Evolutionary conservation across 1,284 basidiomycete species (phyloP), one percentile per base, ranked within the genome.

Genomic region (Puccinia hordei): DNA sequence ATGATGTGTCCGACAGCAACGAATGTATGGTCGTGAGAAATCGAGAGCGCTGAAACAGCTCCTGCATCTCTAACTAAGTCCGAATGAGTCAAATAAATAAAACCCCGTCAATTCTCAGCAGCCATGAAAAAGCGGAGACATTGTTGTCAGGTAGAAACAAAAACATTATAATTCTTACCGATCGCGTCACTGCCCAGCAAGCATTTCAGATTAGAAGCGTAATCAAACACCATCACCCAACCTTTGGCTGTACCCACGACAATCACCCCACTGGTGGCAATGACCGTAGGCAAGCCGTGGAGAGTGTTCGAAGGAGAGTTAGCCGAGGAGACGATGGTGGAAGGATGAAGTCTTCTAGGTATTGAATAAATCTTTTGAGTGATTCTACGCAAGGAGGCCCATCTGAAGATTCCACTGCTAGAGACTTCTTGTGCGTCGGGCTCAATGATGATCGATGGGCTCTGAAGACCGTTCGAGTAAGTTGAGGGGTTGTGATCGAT

Each of bases 21-120:
- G 85, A 91, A 98, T 0, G 95, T 96, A 83, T 95, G 93, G 84
- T 99, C 97, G 82, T 93, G 91, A 3, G 95, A 98, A 72, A 99
- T 88, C 1, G 94, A 91, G 5, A 99, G 86, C 0, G 95, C 92
- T 8, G 94, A 97, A 22, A 97, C 93, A n/a, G 92, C 86, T 19
- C 94, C 94, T 22, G 91, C 87, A 13, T 87, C 86, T 83, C 87
- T 89, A 66, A 88, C 91, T 92, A 65, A 61, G n/a, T n/a, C n/a
- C n/a, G n/a, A n/a, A n/a, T n/a, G n/a, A n/a, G n/a, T n/a, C n/a
- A n/a, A n/a, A n/a, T n/a, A n/a, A n/a, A n/a, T n/a, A n/a, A 51
- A 59, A 59, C 19, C 15, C 5, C 57, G 57, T 33, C 24, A 59
- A 59, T 59, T 6, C 30, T 59, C 57, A 59, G 57, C 33, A 59